phyloP scores from a whole-genome alignment of 1,284 basidiomycete genomes.

The Cutaneotrichosporon sp. region DNA sequence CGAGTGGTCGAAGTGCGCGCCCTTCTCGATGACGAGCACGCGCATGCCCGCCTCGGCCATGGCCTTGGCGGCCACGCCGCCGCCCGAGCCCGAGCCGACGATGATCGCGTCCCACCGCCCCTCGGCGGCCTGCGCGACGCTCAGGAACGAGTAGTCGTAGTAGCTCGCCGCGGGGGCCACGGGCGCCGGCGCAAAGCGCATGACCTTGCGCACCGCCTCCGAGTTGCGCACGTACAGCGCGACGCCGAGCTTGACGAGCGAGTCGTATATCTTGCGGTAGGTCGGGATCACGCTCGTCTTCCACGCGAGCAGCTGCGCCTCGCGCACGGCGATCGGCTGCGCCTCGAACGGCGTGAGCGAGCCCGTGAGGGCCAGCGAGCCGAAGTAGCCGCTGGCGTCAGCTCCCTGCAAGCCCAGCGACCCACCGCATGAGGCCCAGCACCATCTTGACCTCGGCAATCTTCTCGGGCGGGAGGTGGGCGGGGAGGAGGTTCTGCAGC shows the following conservation, averaged over 20 bases:
- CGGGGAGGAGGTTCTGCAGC: conserved; percentile 16
- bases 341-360: conserved; percentile 20
- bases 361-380: conserved; percentile 12
- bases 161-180: background rate
- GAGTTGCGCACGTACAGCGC: conserved; percentile 21
- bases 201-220: conserved; percentile 12
- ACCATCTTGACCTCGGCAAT: conserved; percentile 29
- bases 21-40: conserved; percentile 57
- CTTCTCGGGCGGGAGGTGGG: conserved; percentile 15
- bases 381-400: conserved; percentile 11
- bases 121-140: background rate
- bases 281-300: conserved; percentile 14
- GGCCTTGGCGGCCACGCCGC: conserved; percentile 51
- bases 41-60: conserved; percentile 46
- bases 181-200: conserved; percentile 10
- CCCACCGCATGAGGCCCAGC: conserved; percentile 26
- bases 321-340: conserved; percentile 15
- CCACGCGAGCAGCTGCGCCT: conserved; percentile 17
- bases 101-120: conserved; percentile 29
- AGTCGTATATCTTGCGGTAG: conserved; percentile 20
- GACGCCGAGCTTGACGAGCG: conserved; percentile 18
- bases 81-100: conserved; percentile 57
- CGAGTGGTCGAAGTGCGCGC: conserved; percentile 50
- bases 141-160: conserved; percentile 11
- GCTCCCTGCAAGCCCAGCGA: no score